These are phyloP conservation scores for Thielaviopsis punctulata DNA, from an alignment of 2,329 filamentous ascomycete species.

Conservation along the genomic window DNA sequence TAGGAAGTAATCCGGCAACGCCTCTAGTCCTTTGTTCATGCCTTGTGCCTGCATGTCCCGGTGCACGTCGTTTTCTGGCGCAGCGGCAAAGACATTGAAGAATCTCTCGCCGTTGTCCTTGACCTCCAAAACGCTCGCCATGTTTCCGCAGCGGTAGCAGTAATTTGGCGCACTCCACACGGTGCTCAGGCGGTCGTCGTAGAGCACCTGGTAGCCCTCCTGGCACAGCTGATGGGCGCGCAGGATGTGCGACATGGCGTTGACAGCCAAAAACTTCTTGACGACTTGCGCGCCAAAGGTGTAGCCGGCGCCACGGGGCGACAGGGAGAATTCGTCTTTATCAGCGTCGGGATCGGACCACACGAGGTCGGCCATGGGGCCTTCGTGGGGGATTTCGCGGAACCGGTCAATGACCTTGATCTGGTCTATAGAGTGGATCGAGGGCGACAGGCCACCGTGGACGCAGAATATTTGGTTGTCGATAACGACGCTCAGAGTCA, in stretches of 20 bases:
- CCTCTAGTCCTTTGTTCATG: constrained; percentile 44
- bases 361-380: constrained; percentile 97
- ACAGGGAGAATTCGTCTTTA: constrained; percentile 88
- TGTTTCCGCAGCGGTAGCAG: constrained; percentile 88
- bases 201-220: constrained; percentile 92
- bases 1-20: constrained; percentile 57
- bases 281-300: constrained; percentile 97
- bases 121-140: constrained; percentile 93
- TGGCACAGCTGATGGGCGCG: constrained; percentile 97
- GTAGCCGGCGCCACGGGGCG: constrained; percentile 84
- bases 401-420: constrained; percentile 99
- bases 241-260: constrained; percentile 93
- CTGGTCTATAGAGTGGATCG: constrained; percentile 95
- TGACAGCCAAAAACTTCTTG: constrained; percentile 93
- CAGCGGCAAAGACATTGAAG: constrained; percentile 96
- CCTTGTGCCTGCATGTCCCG: constrained; percentile 65
- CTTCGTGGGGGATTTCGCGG: constrained; percentile 94
- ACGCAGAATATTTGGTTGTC: constrained; percentile 99
- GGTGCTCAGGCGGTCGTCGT: constrained; percentile 84
- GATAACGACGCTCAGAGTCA: constrained; percentile 92
- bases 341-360: constrained; percentile 99
- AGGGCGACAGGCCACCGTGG: constrained; percentile 75
- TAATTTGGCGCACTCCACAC: constrained; percentile 98
- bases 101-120: constrained; percentile 82
- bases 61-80: constrained; percentile 84